These are phyloP conservation scores for Cladosporium velox DNA, from an alignment of 2,329 filamentous ascomycete species.

Conservation along the genomic window DNA sequence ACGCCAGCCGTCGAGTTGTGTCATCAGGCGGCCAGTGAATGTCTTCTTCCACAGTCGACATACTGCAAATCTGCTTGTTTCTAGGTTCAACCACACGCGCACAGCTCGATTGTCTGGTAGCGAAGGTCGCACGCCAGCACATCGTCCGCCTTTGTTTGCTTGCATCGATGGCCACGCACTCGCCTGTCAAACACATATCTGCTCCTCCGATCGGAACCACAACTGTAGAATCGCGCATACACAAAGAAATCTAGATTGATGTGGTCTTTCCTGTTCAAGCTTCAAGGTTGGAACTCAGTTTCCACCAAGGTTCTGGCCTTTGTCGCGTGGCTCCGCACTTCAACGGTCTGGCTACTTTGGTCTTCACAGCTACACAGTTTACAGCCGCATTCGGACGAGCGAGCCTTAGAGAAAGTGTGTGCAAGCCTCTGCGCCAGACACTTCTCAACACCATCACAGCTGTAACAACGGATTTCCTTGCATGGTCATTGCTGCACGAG, in stretches of 20 bases:
- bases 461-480: neutral
- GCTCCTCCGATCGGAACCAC: neutral
- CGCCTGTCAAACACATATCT: neutral
- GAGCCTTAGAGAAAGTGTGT: neutral
- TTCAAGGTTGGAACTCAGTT: conserved; percentile 2
- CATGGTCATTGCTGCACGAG: neutral
- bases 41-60: neutral
- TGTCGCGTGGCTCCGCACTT: conserved; percentile 13
- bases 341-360: conserved; percentile 18
- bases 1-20: neutral
- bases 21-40: conserved; percentile 5
- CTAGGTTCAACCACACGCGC: neutral
- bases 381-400: neutral
- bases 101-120: neutral
- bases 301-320: conserved; percentile 15
- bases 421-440: neutral
- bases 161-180: neutral
- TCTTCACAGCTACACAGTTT: neutral
- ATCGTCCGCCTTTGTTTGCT: neutral
- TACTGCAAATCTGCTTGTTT: conserved; percentile 5
- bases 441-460: neutral
- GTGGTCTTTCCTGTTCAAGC: neutral
- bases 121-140: conserved; percentile 5
- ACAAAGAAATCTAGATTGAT: conserved; percentile 1
- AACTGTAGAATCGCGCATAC: neutral